phyloP scores from a whole-genome alignment of 2,329 filamentous ascomycete genomes.

The Plenodomus tracheiphilus region DNA sequence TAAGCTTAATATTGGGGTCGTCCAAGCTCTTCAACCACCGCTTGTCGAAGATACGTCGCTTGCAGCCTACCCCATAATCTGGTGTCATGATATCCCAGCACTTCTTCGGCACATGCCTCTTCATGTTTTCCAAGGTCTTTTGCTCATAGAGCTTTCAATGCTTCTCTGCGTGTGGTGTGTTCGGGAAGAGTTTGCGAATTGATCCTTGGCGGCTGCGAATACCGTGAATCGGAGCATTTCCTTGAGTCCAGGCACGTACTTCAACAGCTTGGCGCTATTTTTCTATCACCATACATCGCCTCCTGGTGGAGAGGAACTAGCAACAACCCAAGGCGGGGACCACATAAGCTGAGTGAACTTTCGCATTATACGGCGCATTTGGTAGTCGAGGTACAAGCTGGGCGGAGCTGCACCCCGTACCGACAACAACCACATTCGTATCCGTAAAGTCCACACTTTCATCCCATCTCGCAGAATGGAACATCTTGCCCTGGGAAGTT shows the following conservation, averaged over 20 bases:
- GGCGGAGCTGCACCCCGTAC: slow-evolving; percentile 61
- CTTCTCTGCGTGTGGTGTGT: slow-evolving; percentile 42
- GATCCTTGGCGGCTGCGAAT: slow-evolving; percentile 49
- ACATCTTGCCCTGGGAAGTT: slow-evolving; percentile 59
- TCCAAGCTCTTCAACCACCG: slow-evolving; percentile 60
- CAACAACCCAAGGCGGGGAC: slow-evolving; percentile 60
- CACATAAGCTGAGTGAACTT: slow-evolving; percentile 63
- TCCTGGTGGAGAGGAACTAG: slow-evolving; percentile 43
- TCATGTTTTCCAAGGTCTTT: slow-evolving; percentile 53
- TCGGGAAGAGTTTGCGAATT: slow-evolving; percentile 55
- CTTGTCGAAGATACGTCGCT: slow-evolving; percentile 64
- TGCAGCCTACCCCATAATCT: slow-evolving; percentile 65
- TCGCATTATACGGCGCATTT: slow-evolving; percentile 53
- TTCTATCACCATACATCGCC: slow-evolving; percentile 51
- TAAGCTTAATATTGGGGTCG: slow-evolving; percentile 57
- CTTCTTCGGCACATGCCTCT: slow-evolving; percentile 56
- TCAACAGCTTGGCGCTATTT: slow-evolving; percentile 52
- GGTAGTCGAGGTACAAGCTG: slow-evolving; percentile 59
- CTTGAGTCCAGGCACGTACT: slow-evolving; percentile 55
- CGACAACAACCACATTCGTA: slow-evolving; percentile 62
- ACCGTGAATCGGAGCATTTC: slow-evolving; percentile 50
- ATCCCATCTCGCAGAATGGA: slow-evolving; percentile 63
- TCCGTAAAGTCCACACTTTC: slow-evolving; percentile 55
- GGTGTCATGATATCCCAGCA: slow-evolving; percentile 66
- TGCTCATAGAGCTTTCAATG: slow-evolving; percentile 47